Evolutionary conservation across 768 basidiomycete species (phyloP).

Genomic region (Tephrocybe sp.): DNA sequence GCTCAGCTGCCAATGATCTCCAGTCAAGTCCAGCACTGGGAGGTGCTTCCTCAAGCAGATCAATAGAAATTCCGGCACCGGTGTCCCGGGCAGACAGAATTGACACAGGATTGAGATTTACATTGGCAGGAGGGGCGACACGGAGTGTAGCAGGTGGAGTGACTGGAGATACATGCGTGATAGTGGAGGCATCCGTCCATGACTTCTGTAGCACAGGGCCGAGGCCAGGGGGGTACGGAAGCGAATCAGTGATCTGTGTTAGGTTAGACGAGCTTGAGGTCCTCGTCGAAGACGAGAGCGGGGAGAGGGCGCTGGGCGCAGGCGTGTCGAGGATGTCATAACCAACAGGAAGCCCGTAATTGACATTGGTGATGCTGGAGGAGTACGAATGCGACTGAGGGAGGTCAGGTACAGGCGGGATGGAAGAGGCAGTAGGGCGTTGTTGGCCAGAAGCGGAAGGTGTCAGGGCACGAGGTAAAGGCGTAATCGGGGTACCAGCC

Average conservation of each 20-base stretch:
- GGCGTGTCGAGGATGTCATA: slow-evolving; percentile 55
- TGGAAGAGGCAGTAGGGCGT: slow-evolving; percentile 5
- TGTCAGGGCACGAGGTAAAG: slow-evolving; percentile 46
- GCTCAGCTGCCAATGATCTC: slow-evolving; percentile 47
- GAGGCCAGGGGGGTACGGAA: slow-evolving; percentile 36
- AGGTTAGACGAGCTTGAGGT: slow-evolving; percentile 33
- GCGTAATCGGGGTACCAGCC: slow-evolving; percentile 25
- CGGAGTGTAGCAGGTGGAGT: background rate
- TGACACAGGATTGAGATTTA: slow-evolving; percentile 8
- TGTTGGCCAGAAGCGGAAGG: slow-evolving; percentile 29
- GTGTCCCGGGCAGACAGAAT: slow-evolving; percentile 23
- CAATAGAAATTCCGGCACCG: slow-evolving; percentile 40
- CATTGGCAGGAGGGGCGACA: background rate
- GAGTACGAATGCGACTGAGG: slow-evolving; percentile 3
- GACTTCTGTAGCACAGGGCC: slow-evolving; percentile 24
- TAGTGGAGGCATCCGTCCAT: slow-evolving; percentile 27
- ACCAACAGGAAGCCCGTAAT: slow-evolving; percentile 13
- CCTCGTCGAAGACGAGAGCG: slow-evolving; percentile 36
- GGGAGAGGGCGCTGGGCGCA: slow-evolving; percentile 53
- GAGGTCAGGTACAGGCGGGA: slow-evolving; percentile 6
- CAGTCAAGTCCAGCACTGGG: slow-evolving; percentile 60
- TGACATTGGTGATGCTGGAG: slow-evolving; percentile 7
- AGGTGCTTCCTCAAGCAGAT: slow-evolving; percentile 68
- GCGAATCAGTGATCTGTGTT: slow-evolving; percentile 25
- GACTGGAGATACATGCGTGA: slow-evolving; percentile 10